Conservation (phyloP, 805 yeast genomes). For the Candida peoriensis region DNA sequence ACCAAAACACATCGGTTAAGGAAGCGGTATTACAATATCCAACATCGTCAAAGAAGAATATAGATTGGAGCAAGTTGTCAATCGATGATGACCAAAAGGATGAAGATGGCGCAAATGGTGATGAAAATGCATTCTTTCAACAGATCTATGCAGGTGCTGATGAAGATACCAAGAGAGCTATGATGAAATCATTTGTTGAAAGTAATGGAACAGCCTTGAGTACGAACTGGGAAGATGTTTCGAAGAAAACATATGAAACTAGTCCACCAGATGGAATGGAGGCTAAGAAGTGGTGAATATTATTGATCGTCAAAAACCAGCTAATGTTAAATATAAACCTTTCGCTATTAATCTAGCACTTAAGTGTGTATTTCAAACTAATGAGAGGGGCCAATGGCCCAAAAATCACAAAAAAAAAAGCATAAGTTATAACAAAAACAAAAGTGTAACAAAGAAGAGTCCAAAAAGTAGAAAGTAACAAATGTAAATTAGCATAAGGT, state of each 20-base stretch:
- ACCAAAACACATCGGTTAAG: background rate
- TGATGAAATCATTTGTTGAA: slow-evolving; percentile 95
- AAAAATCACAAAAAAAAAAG: no score
- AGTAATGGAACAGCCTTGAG: slow-evolving; percentile 91
- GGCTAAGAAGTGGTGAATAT: slow-evolving; percentile 15
- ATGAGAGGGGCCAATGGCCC: no score
- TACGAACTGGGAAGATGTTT: slow-evolving; percentile 90
- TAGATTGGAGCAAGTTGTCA: slow-evolving; percentile 66
- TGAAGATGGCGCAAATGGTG: slow-evolving; percentile 36
- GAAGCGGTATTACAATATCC: slow-evolving; percentile 39
- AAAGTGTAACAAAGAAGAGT: no score
- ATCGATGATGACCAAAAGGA: slow-evolving; percentile 41
- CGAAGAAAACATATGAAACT: slow-evolving; percentile 43
- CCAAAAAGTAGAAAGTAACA: no score
- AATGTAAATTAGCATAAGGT: no score
- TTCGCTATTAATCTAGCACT: no score
- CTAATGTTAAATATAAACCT: no score
- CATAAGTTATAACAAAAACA: no score
- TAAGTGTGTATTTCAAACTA: no score
- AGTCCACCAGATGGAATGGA: slow-evolving; percentile 23
- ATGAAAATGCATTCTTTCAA: slow-evolving; percentile 67
- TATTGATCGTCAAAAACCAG: no score
- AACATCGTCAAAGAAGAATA: slow-evolving; percentile 52
- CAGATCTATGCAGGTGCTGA: slow-evolving; percentile 73
- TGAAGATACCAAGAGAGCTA: slow-evolving; percentile 84